Conservation (phyloP, 805 yeast genomes). For the Lachancea sp. region DNA sequence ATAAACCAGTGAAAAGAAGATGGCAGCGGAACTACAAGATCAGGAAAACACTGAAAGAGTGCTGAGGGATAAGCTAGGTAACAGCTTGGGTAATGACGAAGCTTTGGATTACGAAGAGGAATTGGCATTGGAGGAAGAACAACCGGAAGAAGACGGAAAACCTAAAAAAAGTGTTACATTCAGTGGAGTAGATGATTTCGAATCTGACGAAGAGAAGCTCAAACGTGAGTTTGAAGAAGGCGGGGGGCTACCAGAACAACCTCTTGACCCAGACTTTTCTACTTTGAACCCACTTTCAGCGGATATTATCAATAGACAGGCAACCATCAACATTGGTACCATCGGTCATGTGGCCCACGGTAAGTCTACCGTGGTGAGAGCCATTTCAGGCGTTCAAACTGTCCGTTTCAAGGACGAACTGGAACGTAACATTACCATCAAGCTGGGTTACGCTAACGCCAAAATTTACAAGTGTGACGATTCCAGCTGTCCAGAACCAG, state of each 20-base stretch:
- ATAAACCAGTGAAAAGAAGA: background rate
- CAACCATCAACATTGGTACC: slow-evolving; percentile 97
- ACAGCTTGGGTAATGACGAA: slow-evolving; percentile 40
- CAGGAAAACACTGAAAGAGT: slow-evolving; percentile 73
- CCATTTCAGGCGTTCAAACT: slow-evolving; percentile 97
- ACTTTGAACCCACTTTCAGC: slow-evolving; percentile 81
- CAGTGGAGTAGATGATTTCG: slow-evolving; percentile 58
- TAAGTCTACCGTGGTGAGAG: slow-evolving; percentile 87
- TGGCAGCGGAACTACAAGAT: slow-evolving; percentile 75
- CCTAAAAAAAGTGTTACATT: slow-evolving; percentile 75
- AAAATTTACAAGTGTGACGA: slow-evolving; percentile 91
- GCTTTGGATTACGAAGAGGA: slow-evolving; percentile 25
- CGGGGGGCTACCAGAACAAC: slow-evolving; percentile 97
- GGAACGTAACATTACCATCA: slow-evolving; percentile 97
- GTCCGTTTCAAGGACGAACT: slow-evolving; percentile 98
- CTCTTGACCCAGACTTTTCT: slow-evolving; percentile 78
- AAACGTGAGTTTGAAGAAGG: slow-evolving; percentile 91
- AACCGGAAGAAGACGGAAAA: slow-evolving; percentile 34
- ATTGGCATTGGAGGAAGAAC: slow-evolving; percentile 15
- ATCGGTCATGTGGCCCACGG: slow-evolving; percentile 97
- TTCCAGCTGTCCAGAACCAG: slow-evolving; percentile 84
- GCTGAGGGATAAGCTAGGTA: slow-evolving; percentile 55
- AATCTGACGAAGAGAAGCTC: slow-evolving; percentile 71
- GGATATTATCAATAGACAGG: slow-evolving; percentile 97
- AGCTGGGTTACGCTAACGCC: slow-evolving; percentile 98